Base-by-base conservation (phyloP, 768 basidiomycete genomes). In the Leccinum rimulosum region DNA sequence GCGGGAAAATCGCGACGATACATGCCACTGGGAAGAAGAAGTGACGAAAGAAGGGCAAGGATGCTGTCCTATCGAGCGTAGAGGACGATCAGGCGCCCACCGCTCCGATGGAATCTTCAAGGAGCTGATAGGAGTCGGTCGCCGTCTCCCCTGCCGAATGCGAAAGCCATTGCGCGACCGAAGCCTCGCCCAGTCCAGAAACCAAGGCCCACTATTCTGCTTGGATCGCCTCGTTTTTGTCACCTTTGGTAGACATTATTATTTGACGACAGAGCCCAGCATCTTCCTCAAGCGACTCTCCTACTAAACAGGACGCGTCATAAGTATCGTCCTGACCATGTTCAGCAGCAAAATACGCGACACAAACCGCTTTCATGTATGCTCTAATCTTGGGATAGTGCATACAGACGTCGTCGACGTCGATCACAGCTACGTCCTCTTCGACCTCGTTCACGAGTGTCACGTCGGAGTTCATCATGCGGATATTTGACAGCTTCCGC, bases 21-120 rank as follows among this genome's bases (percentile, higher is more conserved):
- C 75, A 72, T 4, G 76, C 79, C 14, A 72, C 69, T 27, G 83
- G 81, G 43, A 83, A 79, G 40, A 84, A 82, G 75, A 84, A 79
- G 82, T 85, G 90, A 72, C 81, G 75, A 56, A 76, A 71, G 55
- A 75, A 72, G 57, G 74, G 54, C 6, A 79, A 50, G 73, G 82
- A 64, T 78, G 79, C 66, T 75, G 82, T 69, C 69, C 79, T 54
- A 71, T 79, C 73, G 77, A 73, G 79, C 28, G 50, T 49, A 36
- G 63, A 79, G 49, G 62, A 48, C 30, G 71, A 55, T 22, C 65
- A 56, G 61, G 58, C 15, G 67, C 59, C 14, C 25, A 66, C 58
- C 54, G 48, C 50, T 28, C 5, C 10, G 14, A 61, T 35, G 66
- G 68, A 22, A 60, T 73, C 58, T 12, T 62, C 30, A 57, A 36